Percentiles rank a stretch among this genome's conserved stretches.
Conservation (phyloP, 345 rosid species). For the Turritis glabra region DNA sequence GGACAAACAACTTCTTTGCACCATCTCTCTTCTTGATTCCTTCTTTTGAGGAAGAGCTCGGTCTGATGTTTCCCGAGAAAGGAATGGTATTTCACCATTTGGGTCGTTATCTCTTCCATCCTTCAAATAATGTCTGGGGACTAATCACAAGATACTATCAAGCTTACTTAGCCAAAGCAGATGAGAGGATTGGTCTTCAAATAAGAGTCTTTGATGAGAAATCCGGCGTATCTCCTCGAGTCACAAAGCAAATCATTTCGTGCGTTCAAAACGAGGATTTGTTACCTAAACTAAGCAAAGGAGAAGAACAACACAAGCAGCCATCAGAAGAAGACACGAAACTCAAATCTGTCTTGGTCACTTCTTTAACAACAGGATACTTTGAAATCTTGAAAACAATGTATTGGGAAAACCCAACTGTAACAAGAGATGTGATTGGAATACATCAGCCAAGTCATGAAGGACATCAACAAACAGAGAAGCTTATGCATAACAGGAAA, state of each 20-base stretch:
- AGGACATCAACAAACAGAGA: constrained; percentile 62
- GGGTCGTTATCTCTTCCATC: constrained; percentile 72
- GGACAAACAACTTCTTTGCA: constrained; percentile 66
- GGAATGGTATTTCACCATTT: constrained; percentile 63
- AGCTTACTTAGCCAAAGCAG: constrained; percentile 63
- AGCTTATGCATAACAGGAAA: constrained; percentile 58
- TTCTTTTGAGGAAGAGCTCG: constrained; percentile 48
- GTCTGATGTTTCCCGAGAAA: constrained; percentile 53
- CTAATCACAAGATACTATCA: constrained; percentile 60
- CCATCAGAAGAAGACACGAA: constrained; percentile 32
- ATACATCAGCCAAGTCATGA: constrained; percentile 77
- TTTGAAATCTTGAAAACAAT: constrained; percentile 50
- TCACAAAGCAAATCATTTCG: constrained; percentile 58
- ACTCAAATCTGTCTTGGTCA: constrained; percentile 55
- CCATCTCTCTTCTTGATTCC: constrained; percentile 69
- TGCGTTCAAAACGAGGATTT: constrained; percentile 50
- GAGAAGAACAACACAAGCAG: constrained; percentile 24
- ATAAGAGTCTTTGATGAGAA: constrained; percentile 57
- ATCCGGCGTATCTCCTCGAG: constrained; percentile 47
- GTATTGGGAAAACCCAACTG: constrained; percentile 68
- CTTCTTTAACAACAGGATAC: constrained; percentile 61
- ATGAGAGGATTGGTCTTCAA: constrained; percentile 71
- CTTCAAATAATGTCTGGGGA: constrained; percentile 70
- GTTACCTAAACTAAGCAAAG: constrained; percentile 48
- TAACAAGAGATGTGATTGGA: constrained; percentile 54